These are phyloP conservation scores for Tolypocladium tropicale DNA, from an alignment of 2,329 filamentous ascomycete species.

Conservation along the genomic window DNA sequence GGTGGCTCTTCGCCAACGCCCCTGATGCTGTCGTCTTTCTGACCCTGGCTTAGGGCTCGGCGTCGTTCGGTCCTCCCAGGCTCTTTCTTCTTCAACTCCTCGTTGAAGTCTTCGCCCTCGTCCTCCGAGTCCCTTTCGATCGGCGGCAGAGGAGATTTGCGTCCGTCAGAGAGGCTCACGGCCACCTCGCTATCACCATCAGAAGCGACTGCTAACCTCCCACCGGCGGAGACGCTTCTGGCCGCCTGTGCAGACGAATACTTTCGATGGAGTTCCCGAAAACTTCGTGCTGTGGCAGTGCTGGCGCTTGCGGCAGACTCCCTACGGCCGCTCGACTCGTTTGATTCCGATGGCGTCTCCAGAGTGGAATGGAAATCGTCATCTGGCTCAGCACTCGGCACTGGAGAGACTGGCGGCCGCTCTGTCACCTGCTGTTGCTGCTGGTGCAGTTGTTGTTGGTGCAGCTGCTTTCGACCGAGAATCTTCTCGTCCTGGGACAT, in stretches of 20 bases:
- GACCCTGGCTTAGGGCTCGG: neutral
- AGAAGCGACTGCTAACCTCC: constrained; percentile 35
- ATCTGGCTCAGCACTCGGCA: constrained; percentile 22
- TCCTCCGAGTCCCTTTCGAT: constrained; percentile 24
- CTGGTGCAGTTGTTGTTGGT: neutral
- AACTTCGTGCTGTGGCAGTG: constrained; percentile 56
- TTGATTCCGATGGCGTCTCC: constrained; percentile 29
- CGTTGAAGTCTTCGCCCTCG: constrained; percentile 8
- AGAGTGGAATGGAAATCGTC: constrained; percentile 46
- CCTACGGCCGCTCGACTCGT: constrained; percentile 39
- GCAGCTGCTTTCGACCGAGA: constrained; percentile 44
- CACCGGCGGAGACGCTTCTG: constrained; percentile 28
- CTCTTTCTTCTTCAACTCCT: constrained; percentile 4
- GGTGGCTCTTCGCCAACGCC: constrained; percentile 18
- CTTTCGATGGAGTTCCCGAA: constrained; percentile 50
- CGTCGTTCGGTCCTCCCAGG: neutral
- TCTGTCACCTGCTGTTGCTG: constrained; percentile 27
- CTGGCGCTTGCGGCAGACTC: constrained; percentile 55
- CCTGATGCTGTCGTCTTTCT: constrained; percentile 11
- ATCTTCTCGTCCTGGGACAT: constrained; percentile 65
- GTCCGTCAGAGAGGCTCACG: constrained; percentile 49
- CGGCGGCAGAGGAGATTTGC: constrained; percentile 43
- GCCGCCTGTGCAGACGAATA: constrained; percentile 43
- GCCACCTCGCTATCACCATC: constrained; percentile 52
- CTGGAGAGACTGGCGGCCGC: constrained; percentile 22